Evolutionary conservation across 371 early-diverging fungal genomes (phyloP), one percentile per base, ranked within the genome.

Genomic region (Circinella umbellata): DNA sequence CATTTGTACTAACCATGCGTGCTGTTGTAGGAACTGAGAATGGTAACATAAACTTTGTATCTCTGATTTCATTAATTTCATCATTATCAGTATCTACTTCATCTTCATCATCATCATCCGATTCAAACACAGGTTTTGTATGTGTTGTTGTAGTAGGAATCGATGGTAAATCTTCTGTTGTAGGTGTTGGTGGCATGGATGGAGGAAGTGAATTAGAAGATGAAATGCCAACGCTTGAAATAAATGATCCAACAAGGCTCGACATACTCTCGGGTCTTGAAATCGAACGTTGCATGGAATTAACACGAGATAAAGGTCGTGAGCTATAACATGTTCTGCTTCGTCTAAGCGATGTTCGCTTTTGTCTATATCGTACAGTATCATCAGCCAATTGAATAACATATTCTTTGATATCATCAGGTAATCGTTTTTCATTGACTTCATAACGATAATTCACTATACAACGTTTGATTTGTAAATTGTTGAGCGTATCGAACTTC

Each of bases 401-500:
- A 74, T 94, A 94, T 54, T 85, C 84, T 64, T 82, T 87, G 13
- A 96, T 86, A 35, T 92, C 93, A 6, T 85, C 84, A 7, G 93
- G 83, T n/a, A 95, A 70, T 10, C 80, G 77, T 37, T 75, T 67
- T 74, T 97, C 97, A 34, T 91, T 89, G 34, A 94, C 90, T 70
- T 97, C 97, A 72, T 95, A 97, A 34, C 92, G 86, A 72, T 97
- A 97, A 38, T 80, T 82, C n/a, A 84, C 82, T 39, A 94, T 87
- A n/a, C 89, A 90, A 5, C 90, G 83, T 68, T 88, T 88, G 39
- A 94, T 82, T 71, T 95, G 95, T 47, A 89, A 69, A 9, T 88
- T 75, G 65, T 92, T 94, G 6, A 94, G 73, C 15, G 82, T 42
- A 62, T 88, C 86, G 39, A 93, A 82, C 57, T 84, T 83, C 57